Evolutionary conservation across 2,329 filamentous ascomycete genomes (phyloP).

Genomic region (Exophiala oligosperma): DNA sequence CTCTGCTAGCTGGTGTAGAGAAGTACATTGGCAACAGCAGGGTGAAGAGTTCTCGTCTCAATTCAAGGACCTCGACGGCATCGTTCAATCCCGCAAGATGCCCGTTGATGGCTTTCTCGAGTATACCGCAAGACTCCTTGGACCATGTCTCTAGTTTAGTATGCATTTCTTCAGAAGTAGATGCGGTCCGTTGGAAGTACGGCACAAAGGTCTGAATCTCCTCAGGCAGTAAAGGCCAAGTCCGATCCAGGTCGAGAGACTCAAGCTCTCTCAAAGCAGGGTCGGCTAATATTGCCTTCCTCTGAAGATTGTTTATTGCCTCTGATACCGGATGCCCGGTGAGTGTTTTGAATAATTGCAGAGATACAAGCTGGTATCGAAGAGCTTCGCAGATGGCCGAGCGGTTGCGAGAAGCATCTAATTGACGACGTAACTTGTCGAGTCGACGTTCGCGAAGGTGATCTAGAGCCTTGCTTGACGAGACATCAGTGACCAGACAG

Average conservation of each 20-base stretch:
- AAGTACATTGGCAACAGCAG: constrained; percentile 71
- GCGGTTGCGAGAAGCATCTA: constrained; percentile 54
- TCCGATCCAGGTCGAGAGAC: constrained; percentile 69
- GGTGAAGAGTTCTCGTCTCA: constrained; percentile 70
- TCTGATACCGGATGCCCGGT: constrained; percentile 72
- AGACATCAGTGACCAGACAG: constrained; percentile 76
- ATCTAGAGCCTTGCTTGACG: constrained; percentile 73
- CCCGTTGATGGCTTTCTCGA: constrained; percentile 63
- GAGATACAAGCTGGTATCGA: constrained; percentile 71
- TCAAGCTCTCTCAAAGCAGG: constrained; percentile 55
- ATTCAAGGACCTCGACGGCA: constrained; percentile 66
- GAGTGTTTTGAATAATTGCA: constrained; percentile 74
- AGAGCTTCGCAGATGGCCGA: constrained; percentile 64
- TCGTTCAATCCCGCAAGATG: constrained; percentile 62
- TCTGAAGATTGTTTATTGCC: constrained; percentile 67
- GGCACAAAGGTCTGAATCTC: constrained; percentile 84
- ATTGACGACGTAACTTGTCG: constrained; percentile 64
- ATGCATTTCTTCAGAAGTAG: constrained; percentile 60
- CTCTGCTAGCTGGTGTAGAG: constrained; percentile 59
- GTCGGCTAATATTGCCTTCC: constrained; percentile 71
- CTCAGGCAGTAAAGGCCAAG: constrained; percentile 76
- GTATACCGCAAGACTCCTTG: constrained; percentile 56
- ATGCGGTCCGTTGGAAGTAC: constrained; percentile 79
- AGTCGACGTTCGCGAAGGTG: constrained; percentile 75
- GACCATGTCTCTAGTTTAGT: constrained; percentile 66